Base-by-base conservation (phyloP, 164 flowering plant genomes). In the Paratinospora sagittata region DNA sequence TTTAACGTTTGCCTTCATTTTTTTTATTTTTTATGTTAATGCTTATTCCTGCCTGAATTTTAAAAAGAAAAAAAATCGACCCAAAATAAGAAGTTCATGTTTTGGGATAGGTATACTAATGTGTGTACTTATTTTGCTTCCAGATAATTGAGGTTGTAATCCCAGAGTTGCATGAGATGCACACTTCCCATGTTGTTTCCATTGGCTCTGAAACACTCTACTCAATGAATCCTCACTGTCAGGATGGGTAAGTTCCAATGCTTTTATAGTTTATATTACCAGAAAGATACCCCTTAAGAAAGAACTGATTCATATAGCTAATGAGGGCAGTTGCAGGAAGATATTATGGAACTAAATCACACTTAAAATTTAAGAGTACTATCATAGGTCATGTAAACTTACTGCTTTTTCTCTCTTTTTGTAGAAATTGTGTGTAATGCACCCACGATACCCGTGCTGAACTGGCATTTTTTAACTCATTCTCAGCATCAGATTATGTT, bases 101-200 rank as follows among this genome's bases (percentile, higher is more conserved):
- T 0, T 43, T 9, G 13, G 6, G 3, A 49, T 49, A 6, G n/a
- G 1, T 10, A 10, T 49, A 10, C 57, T 10, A 49, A 17, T 13
- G 7, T n/a, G 19, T 19, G 21, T 52, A 16, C 71, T 8, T 19
- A 60, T 58, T 67, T 63, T 69, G 65, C 41, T 75, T 76, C 67
- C 82, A 93, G 98, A 78, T 78, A 47, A 78, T 77, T 68, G 99
- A 95, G 83, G 84, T 95, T 73, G 85, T 82, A 36, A 80, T 92
- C 72, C 99, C 99, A n/a, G 99, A 95, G 85, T 79, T 95, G 67
- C 82, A 72, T 36, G 90, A 91, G 81, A 88, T 95, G 99, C 89
- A 87, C 21, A 78, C 81, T 72, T 89, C 99, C 63, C 99, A 95
- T 84, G 23, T 87, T 76, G 94, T 92, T 82, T 85, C 96, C 3